Percentiles rank a stretch among this genome's conserved stretches.
These are phyloP conservation scores for Periconia macrospinosa DNA, from an alignment of 2,329 filamentous ascomycete genomes.

Conservation along the genomic window DNA sequence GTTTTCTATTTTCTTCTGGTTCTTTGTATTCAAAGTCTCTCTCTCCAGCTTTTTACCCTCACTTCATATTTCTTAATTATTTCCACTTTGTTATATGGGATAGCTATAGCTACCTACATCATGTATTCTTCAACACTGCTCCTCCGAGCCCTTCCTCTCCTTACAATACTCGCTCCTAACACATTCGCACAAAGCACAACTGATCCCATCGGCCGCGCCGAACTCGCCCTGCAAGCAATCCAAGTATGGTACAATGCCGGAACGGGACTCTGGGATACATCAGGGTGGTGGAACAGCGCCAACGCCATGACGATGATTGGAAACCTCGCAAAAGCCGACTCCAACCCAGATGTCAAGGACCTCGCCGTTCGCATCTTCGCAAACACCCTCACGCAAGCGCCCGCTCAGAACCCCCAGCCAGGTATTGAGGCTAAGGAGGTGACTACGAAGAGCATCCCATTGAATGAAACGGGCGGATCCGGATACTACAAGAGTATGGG, in stretches of 20 bases:
- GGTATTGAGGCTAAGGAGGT: constrained; percentile 19
- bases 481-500: constrained; percentile 27
- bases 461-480: constrained; percentile 1
- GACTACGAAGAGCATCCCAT: constrained; percentile 7
- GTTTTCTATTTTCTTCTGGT: background rate
- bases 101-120: background rate
- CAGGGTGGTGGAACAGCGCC: constrained; percentile 75
- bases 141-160: constrained; percentile 14
- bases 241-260: constrained; percentile 64
- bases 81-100: background rate
- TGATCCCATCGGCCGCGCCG: constrained; percentile 26
- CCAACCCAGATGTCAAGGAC: constrained; percentile 37
- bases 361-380: constrained; percentile 46
- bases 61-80: constrained; percentile 7
- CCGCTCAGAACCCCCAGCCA: constrained; percentile 33
- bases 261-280: constrained; percentile 65
- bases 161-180: constrained; percentile 21
- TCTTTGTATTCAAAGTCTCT: background rate
- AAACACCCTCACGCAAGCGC: constrained; percentile 45
- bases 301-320: constrained; percentile 66
- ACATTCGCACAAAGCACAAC: constrained; percentile 21
- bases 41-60: background rate
- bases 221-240: constrained; percentile 48
- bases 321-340: constrained; percentile 50
- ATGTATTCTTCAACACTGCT: constrained; percentile 21